phyloP scores from a whole-genome alignment of 352 stramenopile genomes.

The Saprolegnia parasitica region DNA sequence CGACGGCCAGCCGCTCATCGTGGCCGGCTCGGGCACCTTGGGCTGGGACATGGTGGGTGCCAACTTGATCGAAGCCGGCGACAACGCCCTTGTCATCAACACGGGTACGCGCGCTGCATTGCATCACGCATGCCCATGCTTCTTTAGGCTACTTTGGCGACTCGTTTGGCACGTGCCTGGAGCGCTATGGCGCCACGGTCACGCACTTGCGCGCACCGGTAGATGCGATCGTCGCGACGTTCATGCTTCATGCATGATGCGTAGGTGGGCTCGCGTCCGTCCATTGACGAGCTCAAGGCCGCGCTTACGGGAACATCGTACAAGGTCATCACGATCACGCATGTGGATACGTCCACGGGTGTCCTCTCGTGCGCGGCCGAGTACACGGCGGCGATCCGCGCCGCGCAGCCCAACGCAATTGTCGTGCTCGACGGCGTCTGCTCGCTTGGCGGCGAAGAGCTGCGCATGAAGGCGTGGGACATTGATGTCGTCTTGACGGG shows the following conservation, averaged over 20 bases:
- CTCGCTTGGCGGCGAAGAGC: constrained; percentile 62
- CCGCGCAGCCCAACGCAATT: constrained; percentile 53
- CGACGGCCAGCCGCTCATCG: constrained; percentile 64
- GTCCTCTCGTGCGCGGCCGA: constrained; percentile 57
- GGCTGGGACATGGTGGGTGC: constrained; percentile 81
- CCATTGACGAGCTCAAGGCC: constrained; percentile 43
- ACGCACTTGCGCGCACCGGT: constrained; percentile 48
- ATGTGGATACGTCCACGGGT: constrained; percentile 74
- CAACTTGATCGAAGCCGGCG: constrained; percentile 58
- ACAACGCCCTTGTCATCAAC: constrained; percentile 67
- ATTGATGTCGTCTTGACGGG: constrained; percentile 71
- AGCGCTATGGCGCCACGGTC: constrained; percentile 59
- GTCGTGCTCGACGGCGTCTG: constrained; percentile 70
- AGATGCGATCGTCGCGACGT: constrained; percentile 23
- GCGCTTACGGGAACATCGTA: constrained; percentile 42
- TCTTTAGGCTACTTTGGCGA: constrained; percentile 65
- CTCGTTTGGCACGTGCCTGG: constrained; percentile 58
- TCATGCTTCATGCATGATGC: background rate
- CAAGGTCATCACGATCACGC: constrained; percentile 70
- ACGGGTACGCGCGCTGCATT: constrained; percentile 36
- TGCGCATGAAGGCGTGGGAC: constrained; percentile 78
- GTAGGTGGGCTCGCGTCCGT: constrained; percentile 52
- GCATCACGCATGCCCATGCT: background rate
- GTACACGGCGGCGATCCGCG: constrained; percentile 50
- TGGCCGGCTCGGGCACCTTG: constrained; percentile 60